phyloP scores from a whole-genome alignment of 306 rosid species.

The Gillenia trifoliata region DNA sequence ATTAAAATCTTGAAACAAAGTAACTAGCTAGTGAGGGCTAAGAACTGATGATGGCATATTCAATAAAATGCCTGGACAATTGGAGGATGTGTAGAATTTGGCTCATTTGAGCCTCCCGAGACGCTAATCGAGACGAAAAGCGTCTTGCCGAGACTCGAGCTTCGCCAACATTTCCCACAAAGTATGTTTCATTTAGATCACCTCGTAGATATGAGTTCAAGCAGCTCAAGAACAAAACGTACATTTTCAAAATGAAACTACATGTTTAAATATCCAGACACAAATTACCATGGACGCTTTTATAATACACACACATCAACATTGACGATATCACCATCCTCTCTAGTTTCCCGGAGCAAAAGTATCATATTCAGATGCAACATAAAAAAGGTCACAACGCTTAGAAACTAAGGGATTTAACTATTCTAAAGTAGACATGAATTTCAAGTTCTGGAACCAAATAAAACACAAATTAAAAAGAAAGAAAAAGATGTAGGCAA shows the following conservation, averaged over 20 bases:
- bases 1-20: too few species aligned
- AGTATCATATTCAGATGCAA: neutral
- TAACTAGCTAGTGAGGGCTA: too few species aligned
- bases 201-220: conserved; percentile 45
- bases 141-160: too few species aligned
- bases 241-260: neutral
- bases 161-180: conserved; percentile 90
- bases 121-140: too few species aligned
- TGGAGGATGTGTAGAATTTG: too few species aligned
- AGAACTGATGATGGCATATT: too few species aligned
- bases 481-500: too few species aligned
- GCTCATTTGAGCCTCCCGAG: too few species aligned
- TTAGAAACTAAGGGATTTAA: neutral
- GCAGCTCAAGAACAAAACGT: neutral
- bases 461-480: neutral
- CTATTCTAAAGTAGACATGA: too few species aligned
- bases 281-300: conserved; percentile 78
- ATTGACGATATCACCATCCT: conserved; percentile 93
- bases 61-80: too few species aligned
- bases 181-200: conserved; percentile 94
- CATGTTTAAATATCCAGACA: neutral
- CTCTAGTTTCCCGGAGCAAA: conserved; percentile 73
- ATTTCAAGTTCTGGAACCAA: too few species aligned
- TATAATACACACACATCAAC: conserved; percentile 81
- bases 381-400: neutral